A percentile compares a stretch with the other conserved stretches of the same genome.
Conservation (phyloP, 768 basidiomycete genomes). For the Steccherinum ochraceum region DNA sequence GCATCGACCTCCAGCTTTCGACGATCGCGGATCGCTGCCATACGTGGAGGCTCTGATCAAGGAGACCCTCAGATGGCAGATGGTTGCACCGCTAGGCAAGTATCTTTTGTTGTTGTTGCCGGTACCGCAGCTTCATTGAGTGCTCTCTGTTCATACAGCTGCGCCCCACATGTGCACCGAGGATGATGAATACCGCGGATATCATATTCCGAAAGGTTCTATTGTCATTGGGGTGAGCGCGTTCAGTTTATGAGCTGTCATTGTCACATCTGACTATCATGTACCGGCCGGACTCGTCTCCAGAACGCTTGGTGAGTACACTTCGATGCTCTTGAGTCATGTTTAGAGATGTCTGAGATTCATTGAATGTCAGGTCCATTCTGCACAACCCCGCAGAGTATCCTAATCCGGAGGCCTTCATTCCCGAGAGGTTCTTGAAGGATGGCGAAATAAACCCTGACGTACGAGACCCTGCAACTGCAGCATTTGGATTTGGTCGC, state of each 20-base stretch:
- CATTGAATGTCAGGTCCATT: constrained; percentile 11
- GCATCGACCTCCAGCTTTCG: constrained; percentile 1
- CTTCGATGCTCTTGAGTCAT: too few species aligned
- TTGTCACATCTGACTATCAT: not conserved
- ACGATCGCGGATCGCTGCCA: constrained; percentile 7
- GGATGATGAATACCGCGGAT: constrained; percentile 4
- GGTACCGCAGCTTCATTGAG: not conserved
- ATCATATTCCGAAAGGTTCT: constrained; percentile 2
- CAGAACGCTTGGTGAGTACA: not conserved
- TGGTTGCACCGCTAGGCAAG: constrained; percentile 25
- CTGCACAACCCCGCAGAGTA: constrained; percentile 14
- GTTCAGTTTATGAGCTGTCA: not conserved
- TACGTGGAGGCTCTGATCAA: constrained; percentile 9
- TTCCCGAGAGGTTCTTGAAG: constrained; percentile 17
- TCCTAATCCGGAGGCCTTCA: constrained; percentile 13
- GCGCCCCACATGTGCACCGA: not conserved
- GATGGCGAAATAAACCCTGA: constrained; percentile 12
- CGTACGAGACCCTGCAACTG: constrained; percentile 9
- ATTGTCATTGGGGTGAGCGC: constrained; percentile 1
- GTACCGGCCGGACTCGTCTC: too few species aligned
- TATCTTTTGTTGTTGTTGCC: not conserved
- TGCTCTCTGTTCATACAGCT: too few species aligned
- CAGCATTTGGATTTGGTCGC: constrained; percentile 27
- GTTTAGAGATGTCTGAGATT: too few species aligned
- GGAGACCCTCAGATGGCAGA: constrained; percentile 6